Evolutionary conservation across 176 grass and related monocot genomes (phyloP), one percentile per base, ranked within the genome.

Genomic region (Coix lacrymajobi): DNA sequence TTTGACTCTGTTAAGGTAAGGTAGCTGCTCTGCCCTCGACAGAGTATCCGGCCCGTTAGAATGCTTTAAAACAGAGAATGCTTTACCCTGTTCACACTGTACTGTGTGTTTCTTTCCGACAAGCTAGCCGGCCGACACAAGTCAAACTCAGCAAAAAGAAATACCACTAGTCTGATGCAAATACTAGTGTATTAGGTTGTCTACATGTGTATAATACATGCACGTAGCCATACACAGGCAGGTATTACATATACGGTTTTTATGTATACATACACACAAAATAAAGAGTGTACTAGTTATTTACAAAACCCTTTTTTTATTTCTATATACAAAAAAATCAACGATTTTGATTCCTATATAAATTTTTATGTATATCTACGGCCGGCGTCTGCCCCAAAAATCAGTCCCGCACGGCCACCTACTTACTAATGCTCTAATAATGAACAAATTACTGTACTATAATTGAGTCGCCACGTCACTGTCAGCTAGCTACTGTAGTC

Each of bases 311-410:
- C 8, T 16, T 11, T 54, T 24, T 39, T 75, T 75, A 52, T 65
- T 54, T 76, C 6, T 76, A n/a, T n/a, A n/a, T n/a, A 44, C 15
- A 76, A 62, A 76, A 17, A 39, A 30, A 9, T 30, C 11, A 57
- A 43, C 46, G 57, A 24, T 20, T 68, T 69, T 37, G 5, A 26
- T 38, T 38, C 31, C 45, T 80, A 17, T 16, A 66, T 25, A 16
- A 26, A 26, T 15, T 32, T 31, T 28, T 14, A 52, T 25, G 12
- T 66, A 46, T 26, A 16, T 78, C n/a, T 68, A 80, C 22, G 39
- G 38, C 76, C 81, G 68, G 62, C 17, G 31, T 57, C 74, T 73
- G 80, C 74, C 49, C 13, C 20, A 88, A 88, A 88, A 88, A 76
- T 85, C 39, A 75, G 60, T 48, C 46, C 45, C 71, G 39, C 38